Evolutionary conservation across 768 basidiomycete species (phyloP), one percentile per base, ranked within the genome.

Genomic region (Boletus pseudopeckii): DNA sequence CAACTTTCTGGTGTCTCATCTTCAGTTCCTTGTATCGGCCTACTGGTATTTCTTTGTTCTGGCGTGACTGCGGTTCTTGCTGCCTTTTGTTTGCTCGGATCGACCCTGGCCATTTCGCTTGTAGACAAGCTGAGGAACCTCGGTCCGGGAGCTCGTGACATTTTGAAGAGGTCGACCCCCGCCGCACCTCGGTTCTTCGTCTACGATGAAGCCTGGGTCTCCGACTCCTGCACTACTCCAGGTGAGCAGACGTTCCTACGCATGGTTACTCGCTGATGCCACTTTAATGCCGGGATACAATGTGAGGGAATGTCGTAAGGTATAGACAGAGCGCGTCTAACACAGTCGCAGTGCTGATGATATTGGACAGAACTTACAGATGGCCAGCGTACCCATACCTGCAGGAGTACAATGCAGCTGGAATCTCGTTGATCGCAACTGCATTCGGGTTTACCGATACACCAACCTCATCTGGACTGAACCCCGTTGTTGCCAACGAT

Each of bases 351-450:
- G 73, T 53, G 57, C 69, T 7, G 71, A 58, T 39, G 77, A 80
- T 59, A 68, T 79, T 68, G 79, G 79, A 62, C 70, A 24, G 54
- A 61, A 22, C 64, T 80, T 3, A 65, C 72, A 3, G 62, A 67
- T 5, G 53, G 56, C 15, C 59, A 77, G 32, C 75, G 81, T 24
- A 61, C 73, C n/a, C 70, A 6, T 73, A 80, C 59, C 72, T 80
- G 53, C 59, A 74, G 2, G 72, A 78, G 52, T 84, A 83, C 61
- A 70, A 71, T 14, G 74, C 75, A 5, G 80, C 80, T 6, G 81
- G 81, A n/a, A 81, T 83, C 61, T 76, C 76, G 46, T 61, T 84
- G 24, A 75, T 83, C 54, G 82, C 83, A 4, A 79, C 80, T 47
- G 72, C 73, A 10, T 83, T 84, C 57, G 79, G 79, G 5, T 24